These are phyloP conservation scores for Pythium aristosporum DNA, from an alignment of 352 stramenopile species.

Conservation along the genomic window DNA sequence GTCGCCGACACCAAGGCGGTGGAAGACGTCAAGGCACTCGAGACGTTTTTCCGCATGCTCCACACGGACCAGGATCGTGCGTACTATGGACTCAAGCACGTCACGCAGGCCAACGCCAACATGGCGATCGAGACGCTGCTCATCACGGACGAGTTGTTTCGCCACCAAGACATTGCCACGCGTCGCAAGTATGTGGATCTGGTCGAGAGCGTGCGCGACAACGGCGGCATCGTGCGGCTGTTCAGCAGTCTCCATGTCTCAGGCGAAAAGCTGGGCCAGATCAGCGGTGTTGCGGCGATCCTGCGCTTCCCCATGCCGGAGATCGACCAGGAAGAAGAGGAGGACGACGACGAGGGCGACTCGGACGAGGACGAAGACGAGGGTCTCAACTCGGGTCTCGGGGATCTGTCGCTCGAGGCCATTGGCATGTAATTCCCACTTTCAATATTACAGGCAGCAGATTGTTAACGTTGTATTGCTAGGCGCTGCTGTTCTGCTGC, in stretches of 20 bases:
- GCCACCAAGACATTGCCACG: constrained; percentile 85
- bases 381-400: constrained; percentile 46
- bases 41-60: constrained; percentile 97
- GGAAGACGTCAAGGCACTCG: constrained; percentile 89
- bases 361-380: constrained; percentile 50
- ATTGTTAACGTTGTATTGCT: too few species aligned
- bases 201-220: constrained; percentile 91
- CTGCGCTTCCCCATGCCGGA: constrained; percentile 96
- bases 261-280: constrained; percentile 93
- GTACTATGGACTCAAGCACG: constrained; percentile 97
- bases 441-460: constrained; percentile 5
- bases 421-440: constrained; percentile 46
- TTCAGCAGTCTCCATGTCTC: constrained; percentile 96
- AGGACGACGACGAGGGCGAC: constrained; percentile 27
- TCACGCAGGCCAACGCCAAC: constrained; percentile 89
- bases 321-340: constrained; percentile 90
- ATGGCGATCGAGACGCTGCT: constrained; percentile 94
- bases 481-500: constrained; percentile 50
- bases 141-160: constrained; percentile 95
- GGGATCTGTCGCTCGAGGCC: constrained; percentile 64
- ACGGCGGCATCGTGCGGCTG: constrained; percentile 90
- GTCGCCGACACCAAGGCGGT: constrained; percentile 95
- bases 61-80: constrained; percentile 94
- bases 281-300: constrained; percentile 95
- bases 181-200: constrained; percentile 93